Evolutionary conservation across 768 basidiomycete genomes (phyloP).

Genomic region (Rhodotorula babjevae): DNA sequence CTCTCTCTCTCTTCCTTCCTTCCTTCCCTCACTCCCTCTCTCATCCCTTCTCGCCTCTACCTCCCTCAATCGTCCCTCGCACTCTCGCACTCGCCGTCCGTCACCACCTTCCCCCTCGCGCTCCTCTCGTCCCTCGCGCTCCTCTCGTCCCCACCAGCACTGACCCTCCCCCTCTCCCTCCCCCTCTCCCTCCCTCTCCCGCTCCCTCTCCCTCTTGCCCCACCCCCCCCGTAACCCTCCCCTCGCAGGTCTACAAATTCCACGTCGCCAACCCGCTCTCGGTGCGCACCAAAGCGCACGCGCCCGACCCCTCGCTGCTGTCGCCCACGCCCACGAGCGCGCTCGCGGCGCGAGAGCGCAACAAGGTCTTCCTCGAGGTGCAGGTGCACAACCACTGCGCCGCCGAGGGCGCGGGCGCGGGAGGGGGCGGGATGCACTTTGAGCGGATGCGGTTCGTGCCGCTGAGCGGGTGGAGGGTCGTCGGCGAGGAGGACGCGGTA

Average conservation of each 20-base stretch:
- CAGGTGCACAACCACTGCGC: slow-evolving; percentile 84
- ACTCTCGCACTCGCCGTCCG: too few species aligned
- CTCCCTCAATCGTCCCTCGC: too few species aligned
- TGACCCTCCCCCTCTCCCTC: neutral
- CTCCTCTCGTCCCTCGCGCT: neutral
- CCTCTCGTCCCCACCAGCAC: neutral
- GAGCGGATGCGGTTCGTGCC: slow-evolving; percentile 75
- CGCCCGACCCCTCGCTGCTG: slow-evolving; percentile 55
- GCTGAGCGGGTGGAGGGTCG: slow-evolving; percentile 42
- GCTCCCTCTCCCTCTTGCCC: too few species aligned
- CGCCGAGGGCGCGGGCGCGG: too few species aligned
- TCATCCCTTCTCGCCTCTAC: too few species aligned
- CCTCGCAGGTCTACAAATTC: slow-evolving; percentile 25
- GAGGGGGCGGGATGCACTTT: slow-evolving; percentile 68
- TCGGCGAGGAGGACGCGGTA: slow-evolving; percentile 30
- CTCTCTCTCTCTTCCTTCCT: too few species aligned
- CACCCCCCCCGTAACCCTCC: too few species aligned
- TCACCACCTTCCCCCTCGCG: neutral
- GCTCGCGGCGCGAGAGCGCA: too few species aligned
- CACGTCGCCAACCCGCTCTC: slow-evolving; percentile 58
- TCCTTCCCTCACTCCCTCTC: too few species aligned
- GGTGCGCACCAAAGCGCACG: slow-evolving; percentile 89
- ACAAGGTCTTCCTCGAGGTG: slow-evolving; percentile 84
- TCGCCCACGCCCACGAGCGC: too few species aligned
- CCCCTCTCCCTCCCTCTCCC: too few species aligned